Percentiles rank a stretch among this genome's conserved stretches.
These are phyloP conservation scores for Neurospora africana DNA, from an alignment of 495 filamentous ascomycete species.

Conservation along the genomic window DNA sequence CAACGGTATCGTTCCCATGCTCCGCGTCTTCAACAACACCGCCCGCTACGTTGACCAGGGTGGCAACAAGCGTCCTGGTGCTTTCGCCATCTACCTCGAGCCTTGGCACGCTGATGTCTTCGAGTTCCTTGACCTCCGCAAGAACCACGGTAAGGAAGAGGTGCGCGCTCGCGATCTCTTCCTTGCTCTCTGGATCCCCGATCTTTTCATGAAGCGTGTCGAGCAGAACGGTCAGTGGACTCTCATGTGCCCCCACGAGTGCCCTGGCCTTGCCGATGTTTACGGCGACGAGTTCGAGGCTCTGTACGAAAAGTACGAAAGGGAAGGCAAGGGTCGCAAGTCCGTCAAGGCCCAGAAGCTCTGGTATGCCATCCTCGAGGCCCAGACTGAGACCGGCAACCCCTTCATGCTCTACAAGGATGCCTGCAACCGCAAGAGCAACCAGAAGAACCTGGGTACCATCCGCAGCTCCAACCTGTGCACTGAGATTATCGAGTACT, in stretches of 20 bases:
- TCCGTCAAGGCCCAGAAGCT: conserved; percentile 97
- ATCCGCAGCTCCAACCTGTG: conserved; percentile 98
- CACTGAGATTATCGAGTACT: conserved; percentile 98
- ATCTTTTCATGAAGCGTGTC: conserved; percentile 99
- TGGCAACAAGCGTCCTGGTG: conserved; percentile 97
- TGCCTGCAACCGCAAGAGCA: conserved; percentile 94
- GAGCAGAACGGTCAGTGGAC: conserved; percentile 94
- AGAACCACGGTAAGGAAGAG: conserved; percentile 99
- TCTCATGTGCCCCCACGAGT: conserved; percentile 93
- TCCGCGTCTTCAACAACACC: conserved; percentile 97
- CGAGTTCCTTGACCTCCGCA: conserved; percentile 91
- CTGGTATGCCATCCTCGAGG: conserved; percentile 95
- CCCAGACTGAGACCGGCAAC: conserved; percentile 97
- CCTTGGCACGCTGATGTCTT: conserved; percentile 98
- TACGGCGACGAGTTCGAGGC: conserved; percentile 96
- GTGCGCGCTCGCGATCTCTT: conserved; percentile 94
- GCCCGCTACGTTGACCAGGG: conserved; percentile 97
- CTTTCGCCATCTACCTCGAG: conserved; percentile 98
- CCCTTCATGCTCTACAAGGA: conserved; percentile 99
- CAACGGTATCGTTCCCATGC: conserved; percentile 95
- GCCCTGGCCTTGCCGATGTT: conserved; percentile 86
- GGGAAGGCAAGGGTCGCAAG: conserved; percentile 75
- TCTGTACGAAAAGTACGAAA: conserved; percentile 89
- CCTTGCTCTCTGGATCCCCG: conserved; percentile 95
- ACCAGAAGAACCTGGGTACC: conserved; percentile 97